A percentile compares a stretch with the other conserved stretches of the same genome.
phyloP scores from a whole-genome alignment of 2,329 filamentous ascomycete species.

The Beauveria asiatica region DNA sequence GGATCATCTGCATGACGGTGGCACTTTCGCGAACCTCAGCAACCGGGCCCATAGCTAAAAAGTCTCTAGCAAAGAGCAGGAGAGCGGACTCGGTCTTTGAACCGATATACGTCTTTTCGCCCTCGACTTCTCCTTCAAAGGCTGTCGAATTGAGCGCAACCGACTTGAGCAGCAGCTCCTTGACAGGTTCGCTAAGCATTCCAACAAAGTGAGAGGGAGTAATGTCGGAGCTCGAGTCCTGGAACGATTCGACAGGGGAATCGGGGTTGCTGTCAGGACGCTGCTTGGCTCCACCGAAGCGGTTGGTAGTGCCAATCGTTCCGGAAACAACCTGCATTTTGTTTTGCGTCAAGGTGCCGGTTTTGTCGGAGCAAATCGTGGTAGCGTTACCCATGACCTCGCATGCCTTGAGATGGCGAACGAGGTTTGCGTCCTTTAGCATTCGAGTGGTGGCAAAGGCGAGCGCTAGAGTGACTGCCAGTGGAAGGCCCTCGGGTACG shows the following conservation, averaged over 20 bases:
- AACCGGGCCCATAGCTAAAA: conserved; percentile 59
- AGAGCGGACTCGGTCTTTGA: conserved; percentile 72
- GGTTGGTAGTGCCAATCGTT: conserved; percentile 45
- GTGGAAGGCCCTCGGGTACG: conserved; percentile 67
- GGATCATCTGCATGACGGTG: conserved; percentile 56
- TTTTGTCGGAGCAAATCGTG: conserved; percentile 61
- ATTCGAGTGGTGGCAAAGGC: conserved; percentile 71
- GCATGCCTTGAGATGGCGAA: conserved; percentile 67
- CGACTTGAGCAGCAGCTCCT: conserved; percentile 49
- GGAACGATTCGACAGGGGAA: conserved; percentile 14
- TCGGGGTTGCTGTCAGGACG: conserved; percentile 17
- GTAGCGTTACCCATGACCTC: conserved; percentile 78
- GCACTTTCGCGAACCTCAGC: conserved; percentile 54
- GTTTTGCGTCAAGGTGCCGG: conserved; percentile 58
- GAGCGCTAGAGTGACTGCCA: conserved; percentile 69
- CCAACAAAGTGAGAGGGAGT: conserved; percentile 38
- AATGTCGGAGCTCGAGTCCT: conserved; percentile 29
- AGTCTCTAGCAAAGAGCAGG: conserved; percentile 58
- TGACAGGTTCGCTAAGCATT: conserved; percentile 37
- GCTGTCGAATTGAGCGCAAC: conserved; percentile 63
- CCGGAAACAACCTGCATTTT: conserved; percentile 60
- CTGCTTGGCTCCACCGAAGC: conserved; percentile 39
- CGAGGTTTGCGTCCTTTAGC: conserved; percentile 69
- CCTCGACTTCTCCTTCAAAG: conserved; percentile 66
- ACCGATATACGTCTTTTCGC: conserved; percentile 58